Base-by-base conservation (phyloP, 1,139 yeast species). In the Lodderomyces elongisporus region DNA sequence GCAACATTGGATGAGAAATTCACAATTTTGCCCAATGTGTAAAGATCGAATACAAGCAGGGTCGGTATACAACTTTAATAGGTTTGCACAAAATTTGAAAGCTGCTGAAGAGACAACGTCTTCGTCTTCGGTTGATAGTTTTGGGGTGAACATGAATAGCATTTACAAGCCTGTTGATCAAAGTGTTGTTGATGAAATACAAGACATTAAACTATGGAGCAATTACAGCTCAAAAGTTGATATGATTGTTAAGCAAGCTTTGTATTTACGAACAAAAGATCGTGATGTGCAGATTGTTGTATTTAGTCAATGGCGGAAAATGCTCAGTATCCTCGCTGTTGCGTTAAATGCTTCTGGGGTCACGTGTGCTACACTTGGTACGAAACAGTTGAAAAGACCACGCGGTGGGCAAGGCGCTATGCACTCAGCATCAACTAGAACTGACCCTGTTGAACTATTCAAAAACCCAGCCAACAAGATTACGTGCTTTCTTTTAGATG, bases 251-350 rank as follows among this genome's bases (percentile, higher is more conserved):
- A 75, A 79, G 44, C 89, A 85, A 41, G 74, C 80, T 1, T 49
- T 78, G 13, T 82, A 80, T 62, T 58, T 89, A 33, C 71, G 75
- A 32, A 52, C 66, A 5, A 60, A 66, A 21, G 81, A 82, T 31
- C 77, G 83, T 0, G 55, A 62, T 1, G 87, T 79, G 2, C 96
- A 89, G 54, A 81, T 89, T 29, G 81, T 89, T 6, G 61, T 89
- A 1, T 89, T 85, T 51, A 85, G 96, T 22, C 96, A 88, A 54
- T 88, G 95, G 89, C 73, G 77, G 25, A 88, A 79, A 31, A 74
- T 88, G 58, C 57, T 91, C 34, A 71, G 69, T 29, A 68, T 85
- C 13, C 55, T 89, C 27, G 78, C 79, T 0, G 63, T 69, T n/a
- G 93, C 96, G 0, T 62, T 91, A 42, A 65, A 61, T 18, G 66